phyloP scores from a whole-genome alignment of 2,329 filamentous ascomycete genomes.

The Diplodia scrobiculata region DNA sequence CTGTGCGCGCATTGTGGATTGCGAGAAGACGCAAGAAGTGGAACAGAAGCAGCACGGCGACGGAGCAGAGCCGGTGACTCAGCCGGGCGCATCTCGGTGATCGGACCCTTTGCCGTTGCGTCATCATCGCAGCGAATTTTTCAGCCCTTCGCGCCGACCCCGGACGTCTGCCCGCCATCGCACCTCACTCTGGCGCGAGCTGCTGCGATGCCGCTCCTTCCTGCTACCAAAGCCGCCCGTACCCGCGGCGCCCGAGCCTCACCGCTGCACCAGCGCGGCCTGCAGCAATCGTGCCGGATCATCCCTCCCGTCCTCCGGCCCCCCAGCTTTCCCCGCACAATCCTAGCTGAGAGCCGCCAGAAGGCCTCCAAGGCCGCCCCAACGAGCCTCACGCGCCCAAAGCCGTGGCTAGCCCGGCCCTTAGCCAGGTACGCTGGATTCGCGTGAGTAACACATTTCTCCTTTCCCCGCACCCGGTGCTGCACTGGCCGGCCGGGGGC shows the following conservation, averaged over 20 bases:
- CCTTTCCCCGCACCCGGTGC: conserved; percentile 17
- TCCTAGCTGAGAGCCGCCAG: conserved; percentile 8
- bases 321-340: conserved; percentile 26
- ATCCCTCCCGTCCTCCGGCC: conserved; percentile 23
- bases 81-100: conserved; percentile 4
- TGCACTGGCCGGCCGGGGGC: conserved; percentile 17
- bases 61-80: neutral
- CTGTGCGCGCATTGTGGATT: no score
- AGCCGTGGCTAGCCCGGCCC: conserved; percentile 6
- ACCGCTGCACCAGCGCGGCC: neutral
- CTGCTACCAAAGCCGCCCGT: conserved; percentile 20
- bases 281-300: conserved; percentile 18
- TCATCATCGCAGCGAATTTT: conserved; percentile 18
- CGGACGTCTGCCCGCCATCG: conserved; percentile 21
- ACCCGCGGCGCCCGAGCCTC: conserved; percentile 23
- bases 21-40: no score
- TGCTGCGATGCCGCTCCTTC: conserved; percentile 21
- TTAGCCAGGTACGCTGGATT: conserved; percentile 14
- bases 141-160: conserved; percentile 12
- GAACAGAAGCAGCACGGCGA: neutral
- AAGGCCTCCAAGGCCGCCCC: neutral
- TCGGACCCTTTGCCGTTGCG: neutral
- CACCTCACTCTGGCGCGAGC: conserved; percentile 23
- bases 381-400: conserved; percentile 8
- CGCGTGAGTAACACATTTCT: conserved; percentile 12